Base-by-base conservation (phyloP, 768 basidiomycete genomes). In the Boletus barrowsii region DNA sequence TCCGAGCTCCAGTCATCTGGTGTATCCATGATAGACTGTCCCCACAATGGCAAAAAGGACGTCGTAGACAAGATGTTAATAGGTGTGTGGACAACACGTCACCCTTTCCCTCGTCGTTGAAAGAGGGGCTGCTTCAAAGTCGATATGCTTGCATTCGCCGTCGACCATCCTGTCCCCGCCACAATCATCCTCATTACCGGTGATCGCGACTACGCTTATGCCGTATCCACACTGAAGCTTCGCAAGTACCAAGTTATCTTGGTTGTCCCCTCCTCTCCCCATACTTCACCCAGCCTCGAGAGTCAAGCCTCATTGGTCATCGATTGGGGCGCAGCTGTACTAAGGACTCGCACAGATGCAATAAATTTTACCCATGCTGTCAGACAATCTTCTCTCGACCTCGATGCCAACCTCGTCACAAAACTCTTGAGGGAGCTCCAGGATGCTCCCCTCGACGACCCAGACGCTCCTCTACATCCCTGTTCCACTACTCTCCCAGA, bases 151-250 rank as follows among this genome's bases (percentile, higher is more conserved):
- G 74, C 80, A 8, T 79, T 82, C 64, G 85, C 82, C n/a, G 78
- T 84, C 61, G 86, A 88, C 69, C 78, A 80, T 57, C 70, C 77
- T 4, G 53, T 76, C 3, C 78, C 79, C 53, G 62, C 78, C 26
- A 85, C 84, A 15, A 69, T 86, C 59, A 68, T 87, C 42, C 72
- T 89, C 36, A 83, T 89, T 60, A 78, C 86, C 0, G 83, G 81
- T 17, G 85, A 88, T 67, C 76, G 83, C 40, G 86, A 87, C 64
- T 82, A 86, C 59, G 79, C 80, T 5, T 87, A 86, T 62, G 80
- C 81, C n/a, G 66, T 86, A 42, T 80, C 85, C 2, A 72, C 74
- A 35, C 69, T 88, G 44, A 78, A 80, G 32, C 73, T 82, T 49
- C 77, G 83, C 53, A 70, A 71, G 42, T 83, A 82, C 63, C 69